Conservation (phyloP, 495 filamentous ascomycete genomes). For the Hypoxylon rickii region DNA sequence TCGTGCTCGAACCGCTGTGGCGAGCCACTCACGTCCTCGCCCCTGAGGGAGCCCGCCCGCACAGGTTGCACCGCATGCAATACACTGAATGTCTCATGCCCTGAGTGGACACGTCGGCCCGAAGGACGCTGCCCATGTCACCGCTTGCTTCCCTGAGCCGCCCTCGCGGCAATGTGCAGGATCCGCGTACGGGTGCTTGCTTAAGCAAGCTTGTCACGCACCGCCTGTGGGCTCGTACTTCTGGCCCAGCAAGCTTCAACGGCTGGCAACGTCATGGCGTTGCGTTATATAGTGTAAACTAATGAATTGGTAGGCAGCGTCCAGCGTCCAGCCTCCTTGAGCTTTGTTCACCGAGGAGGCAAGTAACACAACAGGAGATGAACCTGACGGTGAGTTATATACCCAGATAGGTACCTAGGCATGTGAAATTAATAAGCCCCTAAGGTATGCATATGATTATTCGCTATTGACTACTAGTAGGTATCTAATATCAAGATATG, state of each 20-base stretch:
- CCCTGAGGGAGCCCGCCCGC: slow-evolving; percentile 10
- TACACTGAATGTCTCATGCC: slow-evolving; percentile 9
- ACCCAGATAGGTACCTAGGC: background rate
- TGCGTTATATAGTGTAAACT: too few relatives aligned
- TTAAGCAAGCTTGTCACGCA: slow-evolving; percentile 15
- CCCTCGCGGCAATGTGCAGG: slow-evolving; percentile 28
- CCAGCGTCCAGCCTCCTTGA: too few relatives aligned
- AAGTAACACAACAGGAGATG: too few relatives aligned
- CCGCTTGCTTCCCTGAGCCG: slow-evolving; percentile 12
- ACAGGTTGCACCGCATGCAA: slow-evolving; percentile 28
- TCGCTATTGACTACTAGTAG: too few relatives aligned
- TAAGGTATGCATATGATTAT: too few relatives aligned
- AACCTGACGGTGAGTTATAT: background rate
- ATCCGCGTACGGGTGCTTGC: too few relatives aligned
- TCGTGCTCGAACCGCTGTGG: slow-evolving; percentile 1
- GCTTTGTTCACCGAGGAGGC: too few relatives aligned
- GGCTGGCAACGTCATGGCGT: background rate
- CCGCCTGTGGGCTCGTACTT: slow-evolving; percentile 4
- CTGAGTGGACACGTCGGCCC: slow-evolving; percentile 31
- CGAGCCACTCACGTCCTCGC: slow-evolving; percentile 9
- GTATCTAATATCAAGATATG: too few relatives aligned
- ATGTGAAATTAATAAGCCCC: background rate
- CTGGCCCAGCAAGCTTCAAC: background rate
- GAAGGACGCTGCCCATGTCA: slow-evolving; percentile 20
- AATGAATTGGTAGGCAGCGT: too few relatives aligned